These are phyloP conservation scores for Leccinum arenicola DNA, from an alignment of 768 basidiomycete species.

Conservation along the genomic window DNA sequence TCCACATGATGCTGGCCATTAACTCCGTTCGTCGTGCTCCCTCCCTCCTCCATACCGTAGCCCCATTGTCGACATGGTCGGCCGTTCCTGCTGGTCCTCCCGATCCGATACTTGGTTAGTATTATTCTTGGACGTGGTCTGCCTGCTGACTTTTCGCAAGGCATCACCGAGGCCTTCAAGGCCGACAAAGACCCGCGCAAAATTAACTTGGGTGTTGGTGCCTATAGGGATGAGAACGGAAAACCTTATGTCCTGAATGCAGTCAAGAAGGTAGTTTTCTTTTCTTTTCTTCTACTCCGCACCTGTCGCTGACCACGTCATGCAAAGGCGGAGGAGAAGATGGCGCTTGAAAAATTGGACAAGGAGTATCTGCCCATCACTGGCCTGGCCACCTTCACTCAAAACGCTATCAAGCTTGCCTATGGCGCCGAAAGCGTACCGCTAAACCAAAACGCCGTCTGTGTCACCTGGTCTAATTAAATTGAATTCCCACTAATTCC, in stretches of 20 bases:
- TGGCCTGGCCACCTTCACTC: constrained; percentile 82
- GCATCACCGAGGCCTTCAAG: constrained; percentile 94
- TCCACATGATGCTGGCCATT: constrained; percentile 39
- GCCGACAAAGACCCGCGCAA: constrained; percentile 89
- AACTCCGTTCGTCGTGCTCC: constrained; percentile 48
- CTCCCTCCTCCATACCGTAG: constrained; percentile 35
- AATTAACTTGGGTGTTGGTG: constrained; percentile 97
- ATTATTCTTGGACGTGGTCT: not conserved
- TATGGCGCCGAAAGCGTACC: constrained; percentile 82
- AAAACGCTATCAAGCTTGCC: constrained; percentile 84
- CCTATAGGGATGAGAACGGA: constrained; percentile 90
- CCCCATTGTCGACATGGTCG: constrained; percentile 72
- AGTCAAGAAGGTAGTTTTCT: constrained; percentile 70
- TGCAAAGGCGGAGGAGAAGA: constrained; percentile 69
- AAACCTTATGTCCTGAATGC: constrained; percentile 92
- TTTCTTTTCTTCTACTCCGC: not conserved
- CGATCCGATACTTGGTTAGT: constrained; percentile 85
- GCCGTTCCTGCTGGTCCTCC: constrained; percentile 85
- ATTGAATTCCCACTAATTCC: constrained; percentile 1
- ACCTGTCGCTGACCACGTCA: not conserved
- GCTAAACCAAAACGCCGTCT: constrained; percentile 66
- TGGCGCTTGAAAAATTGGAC: constrained; percentile 66
- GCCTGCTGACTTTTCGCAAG: constrained; percentile 36
- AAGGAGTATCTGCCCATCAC: constrained; percentile 98
- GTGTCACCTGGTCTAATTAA: constrained; percentile 29